Percentiles rank a stretch among this genome's conserved stretches.
phyloP scores from a whole-genome alignment of 2,329 filamentous ascomycete species.

The Incumbomyces lentus region DNA sequence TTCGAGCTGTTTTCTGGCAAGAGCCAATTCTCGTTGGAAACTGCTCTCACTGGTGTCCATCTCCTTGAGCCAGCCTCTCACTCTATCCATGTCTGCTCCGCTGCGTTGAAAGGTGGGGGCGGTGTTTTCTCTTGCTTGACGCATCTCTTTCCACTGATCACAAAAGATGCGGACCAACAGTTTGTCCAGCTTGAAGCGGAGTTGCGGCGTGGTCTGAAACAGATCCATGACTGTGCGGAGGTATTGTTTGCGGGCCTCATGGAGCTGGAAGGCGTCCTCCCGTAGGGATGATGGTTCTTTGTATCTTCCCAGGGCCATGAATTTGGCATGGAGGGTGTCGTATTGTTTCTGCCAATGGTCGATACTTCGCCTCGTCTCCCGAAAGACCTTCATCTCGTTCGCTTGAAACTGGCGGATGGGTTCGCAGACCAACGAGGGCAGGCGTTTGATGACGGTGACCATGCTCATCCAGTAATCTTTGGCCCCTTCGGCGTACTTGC shows the following conservation, averaged over 20 bases:
- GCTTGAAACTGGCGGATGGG: slow-evolving; percentile 70
- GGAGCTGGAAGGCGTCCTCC: slow-evolving; percentile 91
- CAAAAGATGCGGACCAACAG: slow-evolving; percentile 73
- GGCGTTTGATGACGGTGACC: slow-evolving; percentile 61
- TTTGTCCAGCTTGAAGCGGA: slow-evolving; percentile 75
- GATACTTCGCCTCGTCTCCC: slow-evolving; percentile 65
- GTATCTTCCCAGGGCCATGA: slow-evolving; percentile 74
- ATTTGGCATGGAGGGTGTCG: slow-evolving; percentile 70
- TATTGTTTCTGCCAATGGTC: slow-evolving; percentile 76
- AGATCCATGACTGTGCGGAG: slow-evolving; percentile 90
- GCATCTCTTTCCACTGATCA: slow-evolving; percentile 84
- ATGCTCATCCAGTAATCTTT: slow-evolving; percentile 79
- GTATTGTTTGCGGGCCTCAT: slow-evolving; percentile 84
- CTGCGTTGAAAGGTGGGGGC: slow-evolving; percentile 54
- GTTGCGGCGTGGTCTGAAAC: slow-evolving; percentile 74
- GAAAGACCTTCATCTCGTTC: slow-evolving; percentile 74
- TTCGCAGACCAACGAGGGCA: slow-evolving; percentile 67
- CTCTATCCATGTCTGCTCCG: slow-evolving; percentile 74
- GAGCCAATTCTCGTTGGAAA: slow-evolving; percentile 71
- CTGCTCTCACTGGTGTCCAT: slow-evolving; percentile 82
- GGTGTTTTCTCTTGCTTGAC: slow-evolving; percentile 55
- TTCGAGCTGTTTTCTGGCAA: slow-evolving; percentile 71
- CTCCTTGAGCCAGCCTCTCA: slow-evolving; percentile 85
- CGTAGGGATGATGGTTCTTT: slow-evolving; percentile 86
- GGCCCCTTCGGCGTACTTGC: slow-evolving; percentile 72